Evolutionary conservation across 352 stramenopile species (phyloP).

Genomic region (Globisporangium takayamanum): DNA sequence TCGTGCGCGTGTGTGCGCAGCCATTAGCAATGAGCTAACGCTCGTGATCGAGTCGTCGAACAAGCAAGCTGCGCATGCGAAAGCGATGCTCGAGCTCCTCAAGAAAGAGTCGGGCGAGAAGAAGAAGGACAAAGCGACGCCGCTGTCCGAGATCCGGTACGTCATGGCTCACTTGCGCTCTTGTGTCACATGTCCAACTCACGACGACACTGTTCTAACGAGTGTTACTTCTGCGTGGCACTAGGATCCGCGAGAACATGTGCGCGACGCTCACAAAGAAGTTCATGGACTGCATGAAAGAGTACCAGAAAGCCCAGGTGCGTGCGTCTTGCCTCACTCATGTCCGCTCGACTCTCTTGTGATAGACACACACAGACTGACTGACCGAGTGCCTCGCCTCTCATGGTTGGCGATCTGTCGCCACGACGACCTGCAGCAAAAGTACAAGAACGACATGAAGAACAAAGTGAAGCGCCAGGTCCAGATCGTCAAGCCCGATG

Average conservation of each 20-base stretch:
- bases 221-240: neutral
- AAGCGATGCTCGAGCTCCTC: constrained; percentile 79
- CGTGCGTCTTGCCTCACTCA: neutral
- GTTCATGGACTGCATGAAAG: constrained; percentile 98
- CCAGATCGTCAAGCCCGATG: constrained; percentile 97
- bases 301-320: constrained; percentile 91
- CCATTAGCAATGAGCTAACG: constrained; percentile 88
- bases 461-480: constrained; percentile 97
- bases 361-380: neutral
- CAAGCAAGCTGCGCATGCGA: constrained; percentile 86
- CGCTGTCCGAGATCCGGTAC: constrained; percentile 61
- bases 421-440: constrained; percentile 68
- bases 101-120: constrained; percentile 94
- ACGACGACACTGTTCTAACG: neutral
- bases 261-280: constrained; percentile 96
- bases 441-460: constrained; percentile 98
- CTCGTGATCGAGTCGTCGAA: constrained; percentile 92
- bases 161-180: neutral
- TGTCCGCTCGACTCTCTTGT: no score
- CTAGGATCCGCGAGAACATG: constrained; percentile 95
- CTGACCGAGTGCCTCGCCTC: neutral
- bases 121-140: constrained; percentile 86
- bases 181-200: constrained; percentile 1
- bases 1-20: constrained; percentile 13
- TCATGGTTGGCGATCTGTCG: neutral